Base-by-base conservation (phyloP, 306 rosid genomes). In the Acmispon strigosus region DNA sequence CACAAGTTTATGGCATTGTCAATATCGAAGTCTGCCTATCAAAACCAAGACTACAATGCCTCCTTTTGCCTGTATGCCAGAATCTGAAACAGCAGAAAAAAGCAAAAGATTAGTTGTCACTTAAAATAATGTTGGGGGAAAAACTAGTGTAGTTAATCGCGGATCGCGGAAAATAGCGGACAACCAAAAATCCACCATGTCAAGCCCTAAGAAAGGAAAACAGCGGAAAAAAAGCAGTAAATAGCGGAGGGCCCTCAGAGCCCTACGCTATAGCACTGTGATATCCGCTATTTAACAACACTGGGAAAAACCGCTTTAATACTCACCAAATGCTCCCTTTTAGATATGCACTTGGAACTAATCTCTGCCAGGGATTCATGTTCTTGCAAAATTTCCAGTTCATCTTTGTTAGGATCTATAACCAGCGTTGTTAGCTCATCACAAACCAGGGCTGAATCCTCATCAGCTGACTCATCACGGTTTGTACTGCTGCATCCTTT, bases 31-130 rank as follows among this genome's bases (percentile, higher is more conserved):
- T 37, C 18, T 34, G 57, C 63, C 63, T 42, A 11, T 55, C 47
- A 42, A 34, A 34, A 37, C 49, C 60, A 58, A 59, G 39, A 61
- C 27, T 75, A 63, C 49, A 37, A 34, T 54, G 48, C 69, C 82
- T 70, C 86, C 89, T 87, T 88, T 80, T 61, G 80, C 76, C 83
- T 83, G 84, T 87, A 94, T 66, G 84, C 96, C 54, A 94, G 85
- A 73, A 94, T 79, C 98, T 94, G 96, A 81, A 80, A 75, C 74
- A 79, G 60, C 51, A 73, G n/a, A 72, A 70, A 68, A 72, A 66
- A 4, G 34, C 49, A 4, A 5, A 60, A 20, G 27, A 6, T 75
- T 48, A 37, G 66, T 13, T 18, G 27, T 17, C 19, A 15, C 15
- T 10, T 53, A 41, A 2, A 62, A 60, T 18, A 22, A 39, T 17